Base-by-base conservation (phyloP, 345 rosid species). In the Eucalyptus coolabah region DNA sequence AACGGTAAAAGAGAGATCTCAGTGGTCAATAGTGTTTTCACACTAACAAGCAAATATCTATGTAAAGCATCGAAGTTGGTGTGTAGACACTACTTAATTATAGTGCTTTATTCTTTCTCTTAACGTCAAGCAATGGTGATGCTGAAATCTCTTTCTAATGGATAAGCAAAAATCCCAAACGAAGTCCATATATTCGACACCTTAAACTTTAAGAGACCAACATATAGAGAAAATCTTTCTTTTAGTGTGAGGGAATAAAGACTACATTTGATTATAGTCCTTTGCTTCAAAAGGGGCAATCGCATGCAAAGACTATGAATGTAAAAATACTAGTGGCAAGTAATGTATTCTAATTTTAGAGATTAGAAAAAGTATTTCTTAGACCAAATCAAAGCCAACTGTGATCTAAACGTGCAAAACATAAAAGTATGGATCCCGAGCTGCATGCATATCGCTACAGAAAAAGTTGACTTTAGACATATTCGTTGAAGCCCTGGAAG, bases 11-110 rank as follows among this genome's bases (percentile, higher is more conserved):
- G 19, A 65, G 72, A 65, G 72, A 30, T 63, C 18, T 63, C 2
- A 17, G 1, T 14, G 8, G 8, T 30, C 34, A 63, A 13, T 0
- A 30, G 5, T 63, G 34, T 63, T 1, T 2, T 30, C 34, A 30
- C 16, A 28, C 8, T 13, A 4, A 63, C 4, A 6, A 30, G 34
- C 4, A 30, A 30, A 14, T 30, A 63, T 60, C 32, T 12, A 28
- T 12, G n/a, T 60, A 28, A 11, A 60, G 15, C 15, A 12, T 60
- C 8, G 8, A 60, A 28, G 67, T 60, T 60, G 67, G 8, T 6
- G 15, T 11, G 16, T 4, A 60, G 13, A 60, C 16, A 3, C 65
- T 26, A 59, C 65, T 59, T 26, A 26, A 59, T 26, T 59, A 26
- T 0, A 24, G n/a, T 59, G n/a, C 5, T 28, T 63, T 63, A 28